Base-by-base conservation (phyloP, 371 early-diverging fungal genomes). In the Rhizopus arrhizus region DNA sequence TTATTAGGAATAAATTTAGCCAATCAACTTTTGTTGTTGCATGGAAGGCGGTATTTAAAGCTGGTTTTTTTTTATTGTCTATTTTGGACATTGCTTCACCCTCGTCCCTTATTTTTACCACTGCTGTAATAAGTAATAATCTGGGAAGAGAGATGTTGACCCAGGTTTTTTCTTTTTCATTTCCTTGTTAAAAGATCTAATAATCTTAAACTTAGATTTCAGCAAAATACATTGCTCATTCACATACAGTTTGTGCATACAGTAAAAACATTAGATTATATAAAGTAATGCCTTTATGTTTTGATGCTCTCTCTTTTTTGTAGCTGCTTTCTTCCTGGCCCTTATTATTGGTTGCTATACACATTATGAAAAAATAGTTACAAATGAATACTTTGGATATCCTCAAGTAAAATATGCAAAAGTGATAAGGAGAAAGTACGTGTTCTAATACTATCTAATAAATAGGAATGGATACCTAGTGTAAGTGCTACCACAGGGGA, bases 401-500 rank as follows among this genome's bases (percentile, higher is more conserved):
- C 92, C 92, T 2, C 80, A 84, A 52, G 86, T 86, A 81, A 32
- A 15, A 48, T 0, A 36, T 12, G 29, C 33, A 52, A 52, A 8
- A 8, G 52, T 11, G 22, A 6, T 6, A 4, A 49, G 6, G 22
- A 49, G 6, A 49, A 29, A 15, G 22, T 5, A 16, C n/a, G 22
- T 22, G 28, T 12, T 33, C 13, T 13, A 45, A 3, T 16, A 12
- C 13, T 29, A 13, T 2, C 42, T 3, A 56, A 12, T 4, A 16
- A 31, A 2, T 34, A 90, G 80, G 90, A 92, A 78, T 89, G 90
- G 91, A 87, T 91, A 46, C 92, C 92, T 32, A 91, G 91, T 58
- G 90, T 92, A 2, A 89, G 88, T 58, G 91, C 91, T 0, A 82
- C 89, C 0, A 91, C 86, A n/a, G 92, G 92, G 38, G 92, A 92